Percentiles rank a stretch among this genome's conserved stretches.
Conservation (phyloP, 345 rosid species). For the Lumnitzera racemosa region DNA sequence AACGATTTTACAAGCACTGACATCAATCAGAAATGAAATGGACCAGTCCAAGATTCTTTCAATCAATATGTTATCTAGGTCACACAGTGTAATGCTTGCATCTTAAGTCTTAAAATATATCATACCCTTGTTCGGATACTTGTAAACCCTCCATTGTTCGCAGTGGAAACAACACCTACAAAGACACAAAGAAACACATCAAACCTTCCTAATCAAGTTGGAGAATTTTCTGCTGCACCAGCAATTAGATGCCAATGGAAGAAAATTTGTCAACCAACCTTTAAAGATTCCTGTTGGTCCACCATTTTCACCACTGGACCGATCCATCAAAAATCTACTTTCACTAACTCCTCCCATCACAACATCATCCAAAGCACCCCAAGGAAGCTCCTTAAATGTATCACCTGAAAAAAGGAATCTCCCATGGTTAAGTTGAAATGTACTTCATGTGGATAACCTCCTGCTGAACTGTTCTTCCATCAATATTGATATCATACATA, state of each 20-base stretch:
- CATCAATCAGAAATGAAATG: too few species aligned
- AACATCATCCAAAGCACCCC: slow-evolving; percentile 98
- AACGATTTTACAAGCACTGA: too few species aligned
- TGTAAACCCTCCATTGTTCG: slow-evolving; percentile 89
- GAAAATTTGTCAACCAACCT: slow-evolving; percentile 39
- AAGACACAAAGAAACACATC: background rate
- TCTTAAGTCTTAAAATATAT: background rate
- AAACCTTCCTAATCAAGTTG: background rate
- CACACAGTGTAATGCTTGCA: background rate
- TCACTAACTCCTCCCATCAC: slow-evolving; percentile 97
- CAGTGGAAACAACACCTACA: slow-evolving; percentile 79
- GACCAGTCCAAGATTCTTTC: background rate
- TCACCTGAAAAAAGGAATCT: slow-evolving; percentile 32
- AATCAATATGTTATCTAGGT: slow-evolving; percentile 2
- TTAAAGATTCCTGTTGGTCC: slow-evolving; percentile 67
- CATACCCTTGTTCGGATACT: slow-evolving; percentile 80
- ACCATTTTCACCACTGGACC: slow-evolving; percentile 64
- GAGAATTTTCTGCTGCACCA: background rate
- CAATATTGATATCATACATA: too few species aligned
- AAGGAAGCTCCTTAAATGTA: slow-evolving; percentile 62
- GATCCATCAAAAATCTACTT: slow-evolving; percentile 61
- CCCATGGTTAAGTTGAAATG: background rate
- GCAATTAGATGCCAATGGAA: background rate
- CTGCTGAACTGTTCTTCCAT: too few species aligned
- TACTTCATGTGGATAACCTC: too few species aligned